phyloP scores from a whole-genome alignment of 2,329 filamentous ascomycete genomes.

The Epichloe amarillans region DNA sequence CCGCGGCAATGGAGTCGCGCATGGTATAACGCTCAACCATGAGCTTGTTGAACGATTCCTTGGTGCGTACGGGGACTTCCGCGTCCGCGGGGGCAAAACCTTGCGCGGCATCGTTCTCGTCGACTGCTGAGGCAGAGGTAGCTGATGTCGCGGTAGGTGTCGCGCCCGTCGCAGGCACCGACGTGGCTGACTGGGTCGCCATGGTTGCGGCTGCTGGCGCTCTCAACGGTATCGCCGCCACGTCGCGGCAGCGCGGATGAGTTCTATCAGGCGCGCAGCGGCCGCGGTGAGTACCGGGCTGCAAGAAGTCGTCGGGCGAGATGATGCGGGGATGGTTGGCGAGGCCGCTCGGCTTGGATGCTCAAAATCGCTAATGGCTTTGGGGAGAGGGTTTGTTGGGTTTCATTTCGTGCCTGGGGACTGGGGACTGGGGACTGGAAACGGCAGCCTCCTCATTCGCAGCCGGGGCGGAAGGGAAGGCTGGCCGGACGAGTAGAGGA shows the following conservation, averaged over 20 bases:
- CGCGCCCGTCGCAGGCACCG: slow-evolving; percentile 19
- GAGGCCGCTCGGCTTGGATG: slow-evolving; percentile 6
- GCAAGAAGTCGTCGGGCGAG: slow-evolving; percentile 6
- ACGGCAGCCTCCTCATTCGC: slow-evolving; percentile 9
- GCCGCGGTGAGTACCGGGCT: slow-evolving; percentile 7
- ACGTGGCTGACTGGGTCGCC: slow-evolving; percentile 30
- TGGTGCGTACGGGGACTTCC: slow-evolving; percentile 34
- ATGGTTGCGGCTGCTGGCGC: slow-evolving; percentile 22
- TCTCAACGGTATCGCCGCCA: slow-evolving; percentile 25
- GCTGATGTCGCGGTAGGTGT: slow-evolving; percentile 17
- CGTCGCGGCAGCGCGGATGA: slow-evolving; percentile 16
- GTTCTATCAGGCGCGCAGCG: slow-evolving; percentile 4
- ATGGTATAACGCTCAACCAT: slow-evolving; percentile 40
- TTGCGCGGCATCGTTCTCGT: slow-evolving; percentile 15
- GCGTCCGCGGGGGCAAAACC: slow-evolving; percentile 8
- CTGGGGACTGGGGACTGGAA: slow-evolving; percentile 8
- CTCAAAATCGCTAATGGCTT: slow-evolving; percentile 3
- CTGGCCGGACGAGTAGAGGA: slow-evolving; percentile 6
- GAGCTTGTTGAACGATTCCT: slow-evolving; percentile 40
- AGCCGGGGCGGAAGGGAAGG: slow-evolving; percentile 6
- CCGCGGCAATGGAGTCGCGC: slow-evolving; percentile 40
- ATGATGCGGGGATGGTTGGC: slow-evolving; percentile 5
- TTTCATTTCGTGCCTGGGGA: slow-evolving; percentile 12
- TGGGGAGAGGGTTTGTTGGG: slow-evolving; percentile 7
- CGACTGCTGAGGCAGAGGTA: slow-evolving; percentile 14